Evolutionary conservation across 495 filamentous ascomycete genomes (phyloP), one percentile per base, ranked within the genome.

Genomic region (Hypoxylon lienhwacheense): DNA sequence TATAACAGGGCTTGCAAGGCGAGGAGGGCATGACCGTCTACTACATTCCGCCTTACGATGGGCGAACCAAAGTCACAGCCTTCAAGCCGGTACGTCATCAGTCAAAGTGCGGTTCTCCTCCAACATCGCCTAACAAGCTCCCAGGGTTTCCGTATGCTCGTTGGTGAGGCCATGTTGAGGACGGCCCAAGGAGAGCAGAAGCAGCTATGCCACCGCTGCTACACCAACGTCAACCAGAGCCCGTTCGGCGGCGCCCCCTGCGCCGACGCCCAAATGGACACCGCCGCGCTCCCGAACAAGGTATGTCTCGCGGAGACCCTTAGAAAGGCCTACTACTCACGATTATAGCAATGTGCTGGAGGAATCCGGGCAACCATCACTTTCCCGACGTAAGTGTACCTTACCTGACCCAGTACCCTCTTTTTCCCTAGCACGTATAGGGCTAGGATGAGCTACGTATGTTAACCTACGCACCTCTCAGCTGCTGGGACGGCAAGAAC

Each of bases 211-310:
- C 58, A 61, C 46, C 51, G 58, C 34, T 62, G 63, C 53, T 68
- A 66, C 45, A 68, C 66, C 29, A 63, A 55, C 60, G 66, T 68
- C 40, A 57, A 66, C 47, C 71, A 73, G 45, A 68, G 46, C 29
- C 75, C 75, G 2, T 78, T 78, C 47, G 74, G 75, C 7, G 75
- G 75, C n/a, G 74, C 75, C 0, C 75, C 75, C 19, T 78, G 75
- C 65, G 75, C 74, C 2, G 75, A 75, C 16, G 46, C 22, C 37
- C 34, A 46, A 19, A 66, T 68, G 26, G 75, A 78, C 43, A 73
- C 70, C 0, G 50, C 64, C 1, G 49, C 68, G 12, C 65, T 78
- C 7, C 75, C 75, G 5, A 64, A 53, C 12, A 69, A 66, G 61
- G 19, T 40, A 3, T 75, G 75, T 46, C n/a, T n/a, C n/a, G n/a